Base-by-base conservation (phyloP, 2,329 filamentous ascomycete genomes). In the Exophiala calicioides region DNA sequence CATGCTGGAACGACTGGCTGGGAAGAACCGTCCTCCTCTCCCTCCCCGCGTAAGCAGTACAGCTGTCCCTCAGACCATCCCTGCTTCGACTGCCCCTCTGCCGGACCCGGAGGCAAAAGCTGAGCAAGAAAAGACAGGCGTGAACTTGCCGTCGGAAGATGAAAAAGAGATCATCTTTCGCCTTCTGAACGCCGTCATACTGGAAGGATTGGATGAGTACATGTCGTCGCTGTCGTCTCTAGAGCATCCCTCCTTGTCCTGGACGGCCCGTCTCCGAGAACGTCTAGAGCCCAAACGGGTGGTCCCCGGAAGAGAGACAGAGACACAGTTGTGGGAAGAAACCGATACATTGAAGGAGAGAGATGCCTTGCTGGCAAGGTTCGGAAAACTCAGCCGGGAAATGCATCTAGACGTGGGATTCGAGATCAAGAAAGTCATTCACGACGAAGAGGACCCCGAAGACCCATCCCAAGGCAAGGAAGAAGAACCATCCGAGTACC, bases 141-240 rank as follows among this genome's bases (percentile, higher is more conserved):
- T 60, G 9, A 71, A 73, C 12, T 59, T 68, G 1, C 68, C 70
- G 5, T 71, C 68, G 5, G 60, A 63, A 8, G 72, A 74, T 32
- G 81, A 85, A 56, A 62, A 65, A 0, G 69, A 65, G 1, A 66
- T 84, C 56, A 74, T 77, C 39, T 69, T 68, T 29, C 75, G 74
- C 38, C 70, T 84, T 3, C 59, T 82, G n/a, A 80, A 84, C 52
- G 80, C 81, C 13, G 82, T 82, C 47, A 61, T 82, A 9, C 76
- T 82, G 2, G 80, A 84, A 55, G 61, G 82, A 8, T 62, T 82
- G 5, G 82, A 85, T 56, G 78, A 81, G 18, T 84, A 82, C 47
- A 27, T 55, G 23, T 54, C 54, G n/a, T 52, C 47, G 5, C 45
- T 57, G 12, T 29, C 38, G 19, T 37, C 45, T 13, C 30, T 42